Conservation (phyloP, 2,329 filamentous ascomycete genomes). For the Pseudohalonectria lignicola region DNA sequence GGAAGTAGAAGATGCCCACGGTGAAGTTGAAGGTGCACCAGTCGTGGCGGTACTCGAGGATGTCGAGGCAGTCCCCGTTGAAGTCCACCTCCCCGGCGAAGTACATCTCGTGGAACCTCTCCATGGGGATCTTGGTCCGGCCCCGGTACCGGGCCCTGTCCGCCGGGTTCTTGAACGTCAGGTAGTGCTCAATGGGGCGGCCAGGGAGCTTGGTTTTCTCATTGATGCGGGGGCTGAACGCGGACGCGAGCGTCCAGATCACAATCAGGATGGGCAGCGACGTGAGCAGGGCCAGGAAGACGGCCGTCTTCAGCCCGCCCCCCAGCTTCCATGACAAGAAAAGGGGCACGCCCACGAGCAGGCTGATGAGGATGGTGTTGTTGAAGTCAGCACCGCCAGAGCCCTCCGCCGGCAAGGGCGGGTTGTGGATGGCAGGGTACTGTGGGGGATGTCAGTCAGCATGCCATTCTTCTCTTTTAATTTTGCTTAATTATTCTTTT, state of each 20-base stretch:
- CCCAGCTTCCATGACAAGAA: constrained; percentile 76
- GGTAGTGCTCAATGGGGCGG: constrained; percentile 81
- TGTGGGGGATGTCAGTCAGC: constrained; percentile 24
- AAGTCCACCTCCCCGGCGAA: constrained; percentile 91
- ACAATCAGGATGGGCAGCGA: constrained; percentile 66
- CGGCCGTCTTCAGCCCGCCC: constrained; percentile 75
- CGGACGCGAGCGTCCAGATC: constrained; percentile 75
- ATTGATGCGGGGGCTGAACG: constrained; percentile 78
- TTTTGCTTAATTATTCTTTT: no score
- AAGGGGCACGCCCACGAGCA: constrained; percentile 61
- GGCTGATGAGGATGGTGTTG: constrained; percentile 62
- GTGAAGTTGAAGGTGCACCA: constrained; percentile 96
- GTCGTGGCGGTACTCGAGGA: constrained; percentile 89
- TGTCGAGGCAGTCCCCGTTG: constrained; percentile 84
- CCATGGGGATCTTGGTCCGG: constrained; percentile 66
- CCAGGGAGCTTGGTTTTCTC: constrained; percentile 85
- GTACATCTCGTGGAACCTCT: constrained; percentile 97
- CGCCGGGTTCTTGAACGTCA: constrained; percentile 62
- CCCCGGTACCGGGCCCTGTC: constrained; percentile 60
- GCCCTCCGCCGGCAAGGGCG: constrained; percentile 81
- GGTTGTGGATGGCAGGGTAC: constrained; percentile 89
- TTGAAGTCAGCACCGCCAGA: constrained; percentile 79
- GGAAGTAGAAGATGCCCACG: constrained; percentile 71
- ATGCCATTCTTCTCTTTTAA: neutral
- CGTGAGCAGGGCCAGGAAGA: constrained; percentile 76